Conservation (phyloP, 1,284 basidiomycete genomes). For the Coniophora puteana region DNA sequence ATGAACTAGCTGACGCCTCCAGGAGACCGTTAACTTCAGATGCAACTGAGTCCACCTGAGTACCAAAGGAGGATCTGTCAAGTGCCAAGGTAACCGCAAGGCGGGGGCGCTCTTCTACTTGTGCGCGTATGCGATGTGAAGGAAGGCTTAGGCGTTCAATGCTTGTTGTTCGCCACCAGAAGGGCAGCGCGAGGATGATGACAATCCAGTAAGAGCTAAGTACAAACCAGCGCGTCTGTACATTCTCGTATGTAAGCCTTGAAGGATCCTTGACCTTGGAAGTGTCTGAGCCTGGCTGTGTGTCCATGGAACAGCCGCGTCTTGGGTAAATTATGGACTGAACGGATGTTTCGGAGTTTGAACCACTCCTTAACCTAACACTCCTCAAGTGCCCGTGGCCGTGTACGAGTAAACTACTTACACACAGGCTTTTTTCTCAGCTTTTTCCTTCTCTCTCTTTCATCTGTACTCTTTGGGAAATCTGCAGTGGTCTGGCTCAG, state of each 20-base stretch:
- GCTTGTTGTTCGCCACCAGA: constrained; percentile 89
- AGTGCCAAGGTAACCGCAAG: constrained; percentile 55
- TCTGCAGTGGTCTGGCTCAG: too few relatives aligned
- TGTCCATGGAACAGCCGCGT: too few relatives aligned
- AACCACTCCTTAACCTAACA: too few relatives aligned
- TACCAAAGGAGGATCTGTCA: constrained; percentile 28
- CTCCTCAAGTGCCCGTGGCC: too few relatives aligned
- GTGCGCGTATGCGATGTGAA: constrained; percentile 52
- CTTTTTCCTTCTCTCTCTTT: too few relatives aligned
- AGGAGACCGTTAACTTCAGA: constrained; percentile 19
- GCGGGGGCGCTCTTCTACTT: constrained; percentile 40
- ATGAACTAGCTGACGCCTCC: constrained; percentile 13
- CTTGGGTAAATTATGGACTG: too few relatives aligned
- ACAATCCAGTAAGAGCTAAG: constrained; percentile 74
- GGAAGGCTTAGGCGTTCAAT: constrained; percentile 80
- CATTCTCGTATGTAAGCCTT: constrained; percentile 50
- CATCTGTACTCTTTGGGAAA: too few relatives aligned
- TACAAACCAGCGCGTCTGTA: constrained; percentile 48
- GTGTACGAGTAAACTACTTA: too few relatives aligned
- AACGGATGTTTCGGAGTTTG: too few relatives aligned
- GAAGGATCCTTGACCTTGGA: constrained; percentile 47
- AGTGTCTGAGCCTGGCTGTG: too few relatives aligned
- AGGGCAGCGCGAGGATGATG: constrained; percentile 69
- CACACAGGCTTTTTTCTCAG: too few relatives aligned
- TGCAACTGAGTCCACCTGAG: constrained; percentile 3